phyloP scores from a whole-genome alignment of 1,284 basidiomycete genomes.

The Cystobasidiaceae sp. region DNA sequence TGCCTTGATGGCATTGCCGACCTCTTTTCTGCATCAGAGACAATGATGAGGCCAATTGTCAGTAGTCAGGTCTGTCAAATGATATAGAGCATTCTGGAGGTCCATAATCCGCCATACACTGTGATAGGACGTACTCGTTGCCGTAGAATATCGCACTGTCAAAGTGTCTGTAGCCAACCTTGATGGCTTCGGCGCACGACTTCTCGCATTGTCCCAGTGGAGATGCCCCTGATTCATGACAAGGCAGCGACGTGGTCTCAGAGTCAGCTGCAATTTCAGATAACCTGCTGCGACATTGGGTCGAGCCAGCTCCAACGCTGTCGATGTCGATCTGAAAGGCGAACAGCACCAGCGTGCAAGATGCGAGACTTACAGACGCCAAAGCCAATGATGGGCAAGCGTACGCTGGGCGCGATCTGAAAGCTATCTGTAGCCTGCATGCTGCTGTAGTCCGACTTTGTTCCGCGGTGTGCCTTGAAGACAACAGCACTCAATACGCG shows the following conservation, averaged over 20 bases:
- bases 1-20: slow-evolving; percentile 55
- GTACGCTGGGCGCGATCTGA: slow-evolving; percentile 24
- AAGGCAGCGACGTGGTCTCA: too few relatives aligned
- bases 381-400: slow-evolving; percentile 23
- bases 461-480: neutral
- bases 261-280: too few relatives aligned
- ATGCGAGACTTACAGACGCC: slow-evolving; percentile 11
- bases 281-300: neutral
- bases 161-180: slow-evolving; percentile 31
- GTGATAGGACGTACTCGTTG: slow-evolving; percentile 17
- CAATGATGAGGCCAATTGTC: neutral
- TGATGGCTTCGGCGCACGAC: slow-evolving; percentile 16
- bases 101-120: neutral
- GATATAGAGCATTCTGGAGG: neutral
- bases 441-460: neutral
- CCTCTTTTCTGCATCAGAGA: neutral
- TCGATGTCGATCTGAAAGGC: neutral
- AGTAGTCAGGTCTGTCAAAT: neutral
- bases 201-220: slow-evolving; percentile 16
- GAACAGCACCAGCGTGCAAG: neutral
- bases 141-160: slow-evolving; percentile 30
- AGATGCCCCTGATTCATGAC: slow-evolving; percentile 16
- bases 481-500: neutral
- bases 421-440: slow-evolving; percentile 17
- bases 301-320: neutral